Percentiles rank a stretch among this genome's conserved stretches.
These are phyloP conservation scores for Corniculantispora saksenae DNA, from an alignment of 2,329 filamentous ascomycete species.

Conservation along the genomic window DNA sequence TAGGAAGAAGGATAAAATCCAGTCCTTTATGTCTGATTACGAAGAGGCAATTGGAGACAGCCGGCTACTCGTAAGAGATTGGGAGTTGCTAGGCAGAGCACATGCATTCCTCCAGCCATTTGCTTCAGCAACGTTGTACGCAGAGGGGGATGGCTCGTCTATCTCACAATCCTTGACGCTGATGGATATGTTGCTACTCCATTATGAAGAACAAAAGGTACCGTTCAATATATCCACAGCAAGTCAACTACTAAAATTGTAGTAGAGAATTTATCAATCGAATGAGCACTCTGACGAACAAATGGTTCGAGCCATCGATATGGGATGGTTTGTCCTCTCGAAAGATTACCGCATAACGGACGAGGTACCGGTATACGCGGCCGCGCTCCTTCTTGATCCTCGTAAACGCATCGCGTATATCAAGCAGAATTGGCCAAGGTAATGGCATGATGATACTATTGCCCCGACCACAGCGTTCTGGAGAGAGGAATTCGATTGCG, in stretches of 20 bases:
- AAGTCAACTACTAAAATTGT: no score
- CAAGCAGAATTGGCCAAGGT: background rate
- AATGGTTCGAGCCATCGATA: background rate
- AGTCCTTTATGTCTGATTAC: background rate
- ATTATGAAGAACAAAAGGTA: background rate
- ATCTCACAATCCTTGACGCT: background rate
- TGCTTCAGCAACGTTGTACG: constrained; percentile 1
- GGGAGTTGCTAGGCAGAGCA: background rate
- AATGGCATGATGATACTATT: background rate
- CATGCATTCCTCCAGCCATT: constrained; percentile 2
- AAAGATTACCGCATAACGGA: background rate
- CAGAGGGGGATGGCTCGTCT: background rate
- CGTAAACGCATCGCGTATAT: background rate
- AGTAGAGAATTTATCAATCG: no score
- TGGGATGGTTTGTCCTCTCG: background rate
- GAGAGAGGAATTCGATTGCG: no score
- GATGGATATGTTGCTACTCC: background rate
- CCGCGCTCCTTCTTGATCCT: background rate
- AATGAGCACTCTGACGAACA: no score
- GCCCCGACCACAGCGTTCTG: background rate
- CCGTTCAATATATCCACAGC: no score
- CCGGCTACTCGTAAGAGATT: background rate
- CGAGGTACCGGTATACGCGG: background rate
- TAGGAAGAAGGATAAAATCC: background rate
- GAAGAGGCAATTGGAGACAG: background rate